Evolutionary conservation across 1,284 basidiomycete genomes (phyloP).

Genomic region (Trametes pubescens): DNA sequence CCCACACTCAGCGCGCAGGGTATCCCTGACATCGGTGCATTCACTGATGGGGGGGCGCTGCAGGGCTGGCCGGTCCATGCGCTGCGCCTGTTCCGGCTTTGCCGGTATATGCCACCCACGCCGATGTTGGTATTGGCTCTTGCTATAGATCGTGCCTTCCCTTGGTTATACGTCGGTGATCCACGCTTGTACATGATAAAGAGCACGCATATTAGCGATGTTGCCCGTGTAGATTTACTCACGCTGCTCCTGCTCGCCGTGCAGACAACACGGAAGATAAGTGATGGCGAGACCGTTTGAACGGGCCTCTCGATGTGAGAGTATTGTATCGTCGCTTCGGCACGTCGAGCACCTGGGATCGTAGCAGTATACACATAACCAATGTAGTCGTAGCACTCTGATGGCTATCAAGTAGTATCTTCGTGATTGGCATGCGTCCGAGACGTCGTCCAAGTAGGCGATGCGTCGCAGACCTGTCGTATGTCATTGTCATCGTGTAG

Average conservation of each 20-base stretch:
- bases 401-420: too few species aligned
- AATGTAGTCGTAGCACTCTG: too few species aligned
- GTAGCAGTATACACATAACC: too few species aligned
- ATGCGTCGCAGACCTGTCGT: too few species aligned
- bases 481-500: too few species aligned
- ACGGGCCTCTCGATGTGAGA: too few species aligned
- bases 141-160: not conserved
- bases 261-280: not conserved
- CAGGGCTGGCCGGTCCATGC: not conserved
- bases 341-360: too few species aligned
- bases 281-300: slow-evolving; percentile 50
- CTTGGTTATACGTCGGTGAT: not conserved
- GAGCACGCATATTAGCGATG: too few species aligned
- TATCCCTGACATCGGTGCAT: not conserved
- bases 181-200: not conserved
- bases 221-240: not conserved
- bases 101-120: not conserved
- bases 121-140: not conserved
- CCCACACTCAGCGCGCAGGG: not conserved
- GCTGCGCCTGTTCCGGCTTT: not conserved
- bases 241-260: not conserved
- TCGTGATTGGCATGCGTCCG: too few species aligned
- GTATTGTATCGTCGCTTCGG: too few species aligned
- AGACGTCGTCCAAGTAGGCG: too few species aligned
- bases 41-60: too few species aligned